These are phyloP conservation scores for Trematosphaeria pertusa DNA, from an alignment of 2,329 filamentous ascomycete species.

Conservation along the genomic window DNA sequence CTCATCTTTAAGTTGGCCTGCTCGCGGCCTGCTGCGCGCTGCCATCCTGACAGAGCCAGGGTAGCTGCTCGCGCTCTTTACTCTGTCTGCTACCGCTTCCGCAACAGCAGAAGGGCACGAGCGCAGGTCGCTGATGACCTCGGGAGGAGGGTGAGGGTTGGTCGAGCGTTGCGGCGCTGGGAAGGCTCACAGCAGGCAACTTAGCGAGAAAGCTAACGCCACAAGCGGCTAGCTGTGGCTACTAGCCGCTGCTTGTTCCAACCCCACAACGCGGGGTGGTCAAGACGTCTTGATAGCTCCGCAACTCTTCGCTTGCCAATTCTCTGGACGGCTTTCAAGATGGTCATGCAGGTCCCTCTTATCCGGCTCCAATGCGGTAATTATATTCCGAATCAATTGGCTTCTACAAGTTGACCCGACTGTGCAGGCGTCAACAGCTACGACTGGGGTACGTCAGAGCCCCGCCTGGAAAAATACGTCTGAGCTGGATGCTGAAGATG, in stretches of 20 bases:
- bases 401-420: too few relatives aligned
- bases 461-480: conserved; percentile 28
- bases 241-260: conserved; percentile 14
- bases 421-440: conserved; percentile 93
- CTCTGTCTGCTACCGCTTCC: conserved; percentile 3
- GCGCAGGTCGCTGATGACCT: too few relatives aligned
- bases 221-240: not conserved
- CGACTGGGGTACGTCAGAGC: conserved; percentile 76
- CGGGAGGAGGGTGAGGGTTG: too few relatives aligned
- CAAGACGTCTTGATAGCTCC: too few relatives aligned
- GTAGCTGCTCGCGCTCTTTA: conserved; percentile 4
- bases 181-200: too few relatives aligned
- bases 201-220: not conserved
- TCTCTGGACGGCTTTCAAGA: too few relatives aligned
- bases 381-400: conserved; percentile 15
- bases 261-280: conserved; percentile 12
- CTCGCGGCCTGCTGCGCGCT: conserved; percentile 52
- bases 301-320: too few relatives aligned
- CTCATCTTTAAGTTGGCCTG: conserved; percentile 55
- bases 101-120: too few relatives aligned
- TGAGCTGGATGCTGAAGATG: conserved; percentile 34
- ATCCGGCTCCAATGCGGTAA: conserved; percentile 80
- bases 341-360: conserved; percentile 67
- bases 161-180: too few relatives aligned
- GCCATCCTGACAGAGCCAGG: conserved; percentile 50